Conservation (phyloP, 108 stramenopile genomes). For the Skeletonema marinoi region DNA sequence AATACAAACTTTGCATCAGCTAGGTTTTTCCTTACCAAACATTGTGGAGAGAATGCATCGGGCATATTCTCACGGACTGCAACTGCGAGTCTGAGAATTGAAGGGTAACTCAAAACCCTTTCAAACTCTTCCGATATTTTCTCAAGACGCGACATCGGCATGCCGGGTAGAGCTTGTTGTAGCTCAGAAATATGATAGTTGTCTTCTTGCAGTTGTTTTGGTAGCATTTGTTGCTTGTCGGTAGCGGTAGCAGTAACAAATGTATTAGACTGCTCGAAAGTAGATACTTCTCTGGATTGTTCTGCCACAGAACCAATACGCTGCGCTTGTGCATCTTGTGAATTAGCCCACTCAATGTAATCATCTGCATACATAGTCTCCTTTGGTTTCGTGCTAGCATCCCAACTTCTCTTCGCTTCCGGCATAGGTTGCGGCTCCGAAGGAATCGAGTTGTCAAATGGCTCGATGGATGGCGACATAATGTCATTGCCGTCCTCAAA, state of each 20-base stretch:
- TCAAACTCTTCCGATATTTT: constrained; percentile 67
- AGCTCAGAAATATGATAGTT: constrained; percentile 54
- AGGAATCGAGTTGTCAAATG: not conserved
- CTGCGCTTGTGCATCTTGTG: constrained; percentile 15
- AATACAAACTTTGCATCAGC: constrained; percentile 59
- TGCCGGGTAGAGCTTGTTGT: constrained; percentile 58
- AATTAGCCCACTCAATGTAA: constrained; percentile 38
- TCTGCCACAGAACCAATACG: constrained; percentile 1
- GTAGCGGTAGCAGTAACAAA: constrained; percentile 14
- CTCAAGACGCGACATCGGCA: constrained; percentile 63
- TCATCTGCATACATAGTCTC: constrained; percentile 50
- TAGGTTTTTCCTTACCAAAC: constrained; percentile 62
- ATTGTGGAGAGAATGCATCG: constrained; percentile 57
- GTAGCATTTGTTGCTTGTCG: constrained; percentile 22
- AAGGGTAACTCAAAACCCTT: constrained; percentile 66
- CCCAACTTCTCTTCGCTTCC: constrained; percentile 8
- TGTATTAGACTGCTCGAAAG: constrained; percentile 5
- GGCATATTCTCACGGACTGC: constrained; percentile 83
- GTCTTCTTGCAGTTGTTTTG: constrained; percentile 12
- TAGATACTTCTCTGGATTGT: not conserved
- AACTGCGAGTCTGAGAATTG: constrained; percentile 67
- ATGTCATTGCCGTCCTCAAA: constrained; percentile 30
- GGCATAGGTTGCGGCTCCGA: not conserved
- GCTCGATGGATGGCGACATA: not conserved
- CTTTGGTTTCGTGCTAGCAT: not conserved